A percentile compares a stretch with the other conserved stretches of the same genome.
Evolutionary conservation across 75 land plant species (phyloP).

Genomic region (Adiantum capillusveneris): DNA sequence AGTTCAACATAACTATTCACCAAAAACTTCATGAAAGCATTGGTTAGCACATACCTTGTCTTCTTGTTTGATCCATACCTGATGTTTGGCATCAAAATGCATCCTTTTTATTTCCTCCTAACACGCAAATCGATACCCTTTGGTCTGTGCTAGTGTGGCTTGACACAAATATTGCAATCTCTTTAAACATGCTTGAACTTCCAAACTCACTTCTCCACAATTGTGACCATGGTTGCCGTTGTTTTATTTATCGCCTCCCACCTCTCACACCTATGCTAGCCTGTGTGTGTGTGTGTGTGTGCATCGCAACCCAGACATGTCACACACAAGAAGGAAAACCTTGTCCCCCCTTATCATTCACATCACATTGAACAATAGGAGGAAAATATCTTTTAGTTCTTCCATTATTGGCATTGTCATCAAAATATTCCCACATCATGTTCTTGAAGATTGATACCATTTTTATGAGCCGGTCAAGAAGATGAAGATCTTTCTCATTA

Average conservation of each 20-base stretch:
- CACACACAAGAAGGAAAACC: conserved; percentile 19
- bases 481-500: neutral
- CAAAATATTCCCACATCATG: no score
- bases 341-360: conserved; percentile 19
- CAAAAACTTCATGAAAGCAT: conserved; percentile 74
- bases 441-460: neutral
- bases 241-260: no score
- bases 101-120: conserved; percentile 76
- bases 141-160: conserved; percentile 78
- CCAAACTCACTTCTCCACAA: no score
- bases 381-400: neutral
- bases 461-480: neutral
- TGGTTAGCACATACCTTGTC: conserved; percentile 71
- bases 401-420: no score
- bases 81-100: conserved; percentile 79
- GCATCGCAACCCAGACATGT: conserved; percentile 4
- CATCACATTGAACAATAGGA: conserved; percentile 2
- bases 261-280: no score
- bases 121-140: conserved; percentile 96
- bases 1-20: conserved; percentile 65
- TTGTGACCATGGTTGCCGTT: no score
- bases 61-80: conserved; percentile 94
- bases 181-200: no score
- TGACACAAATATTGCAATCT: no score
- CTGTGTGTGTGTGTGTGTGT: no score